Base-by-base conservation (phyloP, 192 early-diverging fungal species). In the Spizellomyces sp. region DNA sequence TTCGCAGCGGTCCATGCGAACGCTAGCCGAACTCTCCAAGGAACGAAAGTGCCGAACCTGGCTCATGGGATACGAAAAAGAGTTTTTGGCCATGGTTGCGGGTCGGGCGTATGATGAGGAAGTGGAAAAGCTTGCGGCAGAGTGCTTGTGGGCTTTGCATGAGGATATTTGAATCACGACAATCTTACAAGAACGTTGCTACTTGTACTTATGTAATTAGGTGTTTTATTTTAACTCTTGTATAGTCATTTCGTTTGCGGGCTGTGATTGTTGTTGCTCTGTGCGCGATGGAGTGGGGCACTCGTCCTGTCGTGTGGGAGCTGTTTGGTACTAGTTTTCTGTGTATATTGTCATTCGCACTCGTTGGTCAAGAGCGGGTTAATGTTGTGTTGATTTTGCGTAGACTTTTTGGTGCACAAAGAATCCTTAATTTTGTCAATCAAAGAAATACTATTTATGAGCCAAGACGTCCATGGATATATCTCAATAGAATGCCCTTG, bases 1-100 rank as follows among this genome's bases (percentile, higher is more conserved):
- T 19, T 41, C 58, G 5, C 58, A 70, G 48, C 69, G 69, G 15
- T 44, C 50, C n/a, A 70, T 70, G 59, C 69, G 69, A 8, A 70
- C 69, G 8, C 48, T 70, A 6, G 58, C 50, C 43, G 46, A 70
- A 48, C 22, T 60, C 9, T 19, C 58, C 17, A 15, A 58, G 9
- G 69, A 43, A 1, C 17, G 59, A 14, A 62, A 27, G 9, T 47
- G 46, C 19, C 41, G 48, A 12, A 8, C 10, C 6, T 27, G 45
- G n/a, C 17, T 70, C 17, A 60, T 46, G 17, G 19, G 10, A 5
- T 21, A 45, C 22, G 69, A 70, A 47, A 60, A 19, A 19, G 45
- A 15, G 27, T 62, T 70, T 10, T 60, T 70, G 59, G 66, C 15
- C 14, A 45, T 68, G 54, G 52, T 68, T 0, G 55, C 14, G n/a